Percentiles rank a stretch among this genome's conserved stretches.
Conservation (phyloP, 352 stramenopile species). For the Globisporangium perplexum region DNA sequence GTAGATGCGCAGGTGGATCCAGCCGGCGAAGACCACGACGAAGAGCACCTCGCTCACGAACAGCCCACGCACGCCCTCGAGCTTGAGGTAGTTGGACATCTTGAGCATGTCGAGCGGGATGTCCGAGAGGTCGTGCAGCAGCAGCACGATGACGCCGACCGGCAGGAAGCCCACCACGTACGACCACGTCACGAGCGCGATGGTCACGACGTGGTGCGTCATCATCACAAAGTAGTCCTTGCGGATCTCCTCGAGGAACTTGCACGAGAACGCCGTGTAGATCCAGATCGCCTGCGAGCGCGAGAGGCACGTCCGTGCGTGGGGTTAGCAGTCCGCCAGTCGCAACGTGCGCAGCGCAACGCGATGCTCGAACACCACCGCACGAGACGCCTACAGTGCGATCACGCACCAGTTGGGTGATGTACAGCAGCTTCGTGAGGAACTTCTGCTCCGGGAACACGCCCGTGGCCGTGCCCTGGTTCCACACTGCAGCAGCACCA, state of each 20-base stretch:
- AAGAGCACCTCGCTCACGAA: conserved; percentile 80
- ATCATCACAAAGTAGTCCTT: conserved; percentile 91
- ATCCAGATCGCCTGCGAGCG: conserved; percentile 87
- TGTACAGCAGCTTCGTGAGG: conserved; percentile 76
- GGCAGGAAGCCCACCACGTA: conserved; percentile 77
- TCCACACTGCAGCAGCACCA: conserved; percentile 47
- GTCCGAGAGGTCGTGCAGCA: conserved; percentile 86
- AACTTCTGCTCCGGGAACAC: conserved; percentile 82
- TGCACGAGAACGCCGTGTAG: conserved; percentile 87
- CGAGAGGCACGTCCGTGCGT: no score
- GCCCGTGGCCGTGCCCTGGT: conserved; percentile 58
- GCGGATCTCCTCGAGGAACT: conserved; percentile 84
- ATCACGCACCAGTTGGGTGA: conserved; percentile 66
- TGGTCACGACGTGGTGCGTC: conserved; percentile 85
- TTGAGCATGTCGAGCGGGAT: conserved; percentile 87
- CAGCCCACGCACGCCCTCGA: conserved; percentile 62
- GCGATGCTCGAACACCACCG: not conserved
- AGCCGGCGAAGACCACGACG: conserved; percentile 49
- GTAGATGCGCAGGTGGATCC: conserved; percentile 87
- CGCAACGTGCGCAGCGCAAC: no score
- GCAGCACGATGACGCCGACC: conserved; percentile 77
- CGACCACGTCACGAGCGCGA: conserved; percentile 81
- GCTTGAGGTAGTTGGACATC: conserved; percentile 88
- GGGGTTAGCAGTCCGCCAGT: no score
- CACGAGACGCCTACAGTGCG: not conserved